Evolutionary conservation across 768 basidiomycete species (phyloP).

Genomic region (Hysterangium stoloniferum): DNA sequence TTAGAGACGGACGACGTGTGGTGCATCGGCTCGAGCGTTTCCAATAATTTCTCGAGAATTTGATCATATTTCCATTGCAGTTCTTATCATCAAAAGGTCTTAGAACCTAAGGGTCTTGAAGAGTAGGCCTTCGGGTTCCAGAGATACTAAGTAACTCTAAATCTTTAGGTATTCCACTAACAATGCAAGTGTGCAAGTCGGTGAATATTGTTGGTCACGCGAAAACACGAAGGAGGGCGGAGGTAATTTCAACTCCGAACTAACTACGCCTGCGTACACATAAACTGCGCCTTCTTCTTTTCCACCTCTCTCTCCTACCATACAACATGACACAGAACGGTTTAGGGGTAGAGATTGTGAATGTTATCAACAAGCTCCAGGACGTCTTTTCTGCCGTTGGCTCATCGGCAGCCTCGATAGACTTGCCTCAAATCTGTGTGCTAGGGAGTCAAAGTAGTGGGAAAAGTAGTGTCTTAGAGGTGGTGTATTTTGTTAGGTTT

Average conservation of each 20-base stretch:
- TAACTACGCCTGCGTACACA: not conserved
- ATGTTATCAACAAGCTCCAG: constrained; percentile 81
- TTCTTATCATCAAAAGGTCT: too few species aligned
- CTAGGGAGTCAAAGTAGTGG: constrained; percentile 89
- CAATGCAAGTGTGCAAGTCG: too few species aligned
- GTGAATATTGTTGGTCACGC: too few species aligned
- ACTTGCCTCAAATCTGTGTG: constrained; percentile 88
- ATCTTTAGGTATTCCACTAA: too few species aligned
- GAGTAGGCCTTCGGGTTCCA: too few species aligned
- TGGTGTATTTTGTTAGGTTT: constrained; percentile 20
- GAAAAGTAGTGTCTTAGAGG: constrained; percentile 90
- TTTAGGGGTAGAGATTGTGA: constrained; percentile 76
- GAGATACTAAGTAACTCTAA: too few species aligned
- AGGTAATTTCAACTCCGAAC: not conserved
- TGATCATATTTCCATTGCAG: too few species aligned
- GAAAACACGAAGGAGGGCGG: too few species aligned
- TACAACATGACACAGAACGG: constrained; percentile 33
- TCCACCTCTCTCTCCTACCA: constrained; percentile 1
- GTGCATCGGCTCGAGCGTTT: too few species aligned
- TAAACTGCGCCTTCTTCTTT: not conserved
- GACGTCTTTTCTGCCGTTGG: constrained; percentile 86
- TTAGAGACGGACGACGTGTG: too few species aligned
- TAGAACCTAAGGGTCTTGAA: too few species aligned
- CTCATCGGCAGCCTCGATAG: constrained; percentile 68
- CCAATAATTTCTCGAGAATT: too few species aligned